Evolutionary conservation across 2,329 filamentous ascomycete species (phyloP), one percentile per base, ranked within the genome.

Genomic region (Scleromitrula shiraiana): DNA sequence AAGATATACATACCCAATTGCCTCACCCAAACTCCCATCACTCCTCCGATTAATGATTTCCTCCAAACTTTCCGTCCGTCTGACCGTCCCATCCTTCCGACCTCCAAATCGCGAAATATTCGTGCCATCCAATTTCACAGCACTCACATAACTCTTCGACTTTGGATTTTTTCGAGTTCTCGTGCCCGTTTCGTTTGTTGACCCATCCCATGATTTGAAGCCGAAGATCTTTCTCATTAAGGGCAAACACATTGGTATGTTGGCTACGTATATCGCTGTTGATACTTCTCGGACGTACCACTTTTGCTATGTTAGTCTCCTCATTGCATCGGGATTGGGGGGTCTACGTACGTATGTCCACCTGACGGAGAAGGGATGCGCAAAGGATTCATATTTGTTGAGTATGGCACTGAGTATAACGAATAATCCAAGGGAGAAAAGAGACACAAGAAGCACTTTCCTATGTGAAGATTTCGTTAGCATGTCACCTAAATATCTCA

Each of bases 251-350:
- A 72, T 65, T 0, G 75, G 75, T 3, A 77, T 62, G 55, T 78
- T 78, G 52, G 72, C 68, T 8, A 78, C 73, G 50, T 71, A 70
- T 5, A 77, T 65, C 7, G 73, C 74, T 2, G 75, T 72, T 22
- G 66, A 70, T 8, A 73, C 70, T 66, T 79, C 75, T 46, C 75
- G 67, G 17, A 70, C 67, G 58, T 77, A 77, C 74, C 75, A 78
- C 15, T 71, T 59, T 15, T 52, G 55, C 56, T 56, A 62, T 24
- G 12, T 43, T 35, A 43, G 41, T 5, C 22, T 19, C 36, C 14
- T n/a, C 9, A n/a, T n/a, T n/a, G n/a, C n/a, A n/a, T n/a, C n/a
- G n/a, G n/a, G 12, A 42, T 48, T 53, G 2, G 53, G 52, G 7
- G n/a, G n/a, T n/a, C n/a, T 62, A 63, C 36, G 29, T 20, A 46